phyloP scores from a whole-genome alignment of 73 alveolate species.

The Stentor coeruleus region DNA sequence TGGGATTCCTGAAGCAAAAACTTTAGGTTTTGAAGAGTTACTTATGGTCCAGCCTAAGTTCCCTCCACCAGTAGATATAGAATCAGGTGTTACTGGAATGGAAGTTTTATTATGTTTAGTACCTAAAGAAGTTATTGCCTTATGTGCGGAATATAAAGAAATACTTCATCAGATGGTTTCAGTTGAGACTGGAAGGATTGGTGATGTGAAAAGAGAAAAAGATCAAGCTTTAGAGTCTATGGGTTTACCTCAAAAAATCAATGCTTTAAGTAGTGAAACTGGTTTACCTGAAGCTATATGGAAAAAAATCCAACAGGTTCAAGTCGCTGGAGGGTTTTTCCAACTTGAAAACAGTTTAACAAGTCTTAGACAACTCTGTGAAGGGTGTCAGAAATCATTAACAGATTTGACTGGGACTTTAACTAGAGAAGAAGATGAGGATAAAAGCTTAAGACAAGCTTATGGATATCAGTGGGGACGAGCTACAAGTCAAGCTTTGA shows the following conservation, averaged over 20 bases:
- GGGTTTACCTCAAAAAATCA: neutral
- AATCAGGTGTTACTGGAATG: neutral
- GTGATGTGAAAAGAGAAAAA: neutral
- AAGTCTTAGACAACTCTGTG: slow-evolving; percentile 18
- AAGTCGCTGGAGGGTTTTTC: slow-evolving; percentile 12
- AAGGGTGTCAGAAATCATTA: neutral
- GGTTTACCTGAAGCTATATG: slow-evolving; percentile 23
- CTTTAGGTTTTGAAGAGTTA: slow-evolving; percentile 7
- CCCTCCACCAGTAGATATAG: slow-evolving; percentile 16
- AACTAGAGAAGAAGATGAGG: slow-evolving; percentile 17
- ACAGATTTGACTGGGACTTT: neutral
- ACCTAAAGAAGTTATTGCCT: slow-evolving; percentile 21
- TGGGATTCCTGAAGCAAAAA: neutral
- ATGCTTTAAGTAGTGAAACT: neutral
- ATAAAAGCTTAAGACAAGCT: slow-evolving; percentile 15
- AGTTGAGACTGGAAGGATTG: slow-evolving; percentile 17
- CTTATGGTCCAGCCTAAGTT: slow-evolving; percentile 4
- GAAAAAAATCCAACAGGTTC: slow-evolving; percentile 21
- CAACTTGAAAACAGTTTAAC: slow-evolving; percentile 3
- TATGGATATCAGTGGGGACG: slow-evolving; percentile 24
- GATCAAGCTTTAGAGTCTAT: slow-evolving; percentile 2
- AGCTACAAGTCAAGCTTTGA: slow-evolving; percentile 9
- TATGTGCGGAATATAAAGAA: slow-evolving; percentile 26
- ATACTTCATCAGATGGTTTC: slow-evolving; percentile 9
- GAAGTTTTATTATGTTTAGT: slow-evolving; percentile 5